These are phyloP conservation scores for Avicennia marina DNA, from an alignment of 257 asterid genomes.

Conservation along the genomic window DNA sequence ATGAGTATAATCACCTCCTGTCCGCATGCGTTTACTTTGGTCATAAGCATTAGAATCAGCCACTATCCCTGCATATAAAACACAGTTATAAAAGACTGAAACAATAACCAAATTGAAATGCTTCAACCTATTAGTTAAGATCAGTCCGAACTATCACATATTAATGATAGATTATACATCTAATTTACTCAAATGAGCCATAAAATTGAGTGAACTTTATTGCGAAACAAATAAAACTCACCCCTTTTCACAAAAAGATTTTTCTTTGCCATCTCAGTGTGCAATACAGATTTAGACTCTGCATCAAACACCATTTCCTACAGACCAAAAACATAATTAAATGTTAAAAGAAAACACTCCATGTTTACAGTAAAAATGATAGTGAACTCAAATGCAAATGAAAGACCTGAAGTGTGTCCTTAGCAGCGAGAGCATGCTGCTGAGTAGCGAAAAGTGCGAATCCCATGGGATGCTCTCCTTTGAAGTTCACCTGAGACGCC, in stretches of 20 bases:
- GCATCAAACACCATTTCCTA: conserved; percentile 92
- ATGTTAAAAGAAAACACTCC: background rate
- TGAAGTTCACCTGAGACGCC: conserved; percentile 96
- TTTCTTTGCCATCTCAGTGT: conserved; percentile 99
- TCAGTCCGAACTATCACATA: background rate
- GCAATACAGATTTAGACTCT: conserved; percentile 80
- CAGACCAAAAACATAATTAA: conserved; percentile 6
- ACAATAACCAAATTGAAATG: background rate
- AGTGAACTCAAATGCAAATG: background rate
- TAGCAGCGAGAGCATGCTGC: conserved; percentile 85
- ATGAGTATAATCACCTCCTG: conserved; percentile 91
- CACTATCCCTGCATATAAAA: conserved; percentile 49
- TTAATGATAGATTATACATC: background rate
- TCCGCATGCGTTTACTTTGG: conserved; percentile 94
- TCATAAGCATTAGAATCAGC: conserved; percentile 81
- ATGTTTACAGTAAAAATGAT: background rate
- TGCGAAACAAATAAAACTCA: conserved; percentile 29
- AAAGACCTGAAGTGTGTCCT: conserved; percentile 85
- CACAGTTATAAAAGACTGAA: background rate
- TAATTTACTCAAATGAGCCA: background rate
- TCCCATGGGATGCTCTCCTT: conserved; percentile 97
- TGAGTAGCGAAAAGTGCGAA: conserved; percentile 83
- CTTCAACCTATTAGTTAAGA: background rate
- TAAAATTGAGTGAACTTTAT: background rate
- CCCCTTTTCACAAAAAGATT: conserved; percentile 97